phyloP scores from a whole-genome alignment of 2,329 filamentous ascomycete genomes.

The Cladosporium sp. region DNA sequence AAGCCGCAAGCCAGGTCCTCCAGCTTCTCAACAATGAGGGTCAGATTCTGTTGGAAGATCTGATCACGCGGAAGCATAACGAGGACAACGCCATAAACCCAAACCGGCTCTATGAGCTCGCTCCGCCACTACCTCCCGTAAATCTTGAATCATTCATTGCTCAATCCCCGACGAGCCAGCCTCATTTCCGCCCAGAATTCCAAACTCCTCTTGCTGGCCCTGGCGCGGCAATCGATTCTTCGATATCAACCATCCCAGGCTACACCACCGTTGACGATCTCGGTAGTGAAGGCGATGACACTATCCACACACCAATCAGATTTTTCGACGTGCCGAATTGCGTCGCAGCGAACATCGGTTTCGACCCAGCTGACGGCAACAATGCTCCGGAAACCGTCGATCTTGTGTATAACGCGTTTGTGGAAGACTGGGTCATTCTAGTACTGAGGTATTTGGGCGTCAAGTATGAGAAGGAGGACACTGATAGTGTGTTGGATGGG shows the following conservation, averaged over 20 bases:
- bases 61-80: constrained; percentile 15
- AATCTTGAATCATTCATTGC: background rate
- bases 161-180: background rate
- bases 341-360: constrained; percentile 65
- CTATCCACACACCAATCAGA: constrained; percentile 68
- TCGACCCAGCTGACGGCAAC: constrained; percentile 47
- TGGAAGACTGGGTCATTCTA: constrained; percentile 73
- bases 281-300: constrained; percentile 84
- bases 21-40: constrained; percentile 55
- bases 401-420: constrained; percentile 86
- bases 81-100: background rate
- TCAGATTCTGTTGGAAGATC: constrained; percentile 40
- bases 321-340: constrained; percentile 81
- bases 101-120: constrained; percentile 14
- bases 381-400: constrained; percentile 67
- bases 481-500: constrained; percentile 49
- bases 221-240: background rate
- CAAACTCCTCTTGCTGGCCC: background rate
- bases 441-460: constrained; percentile 63
- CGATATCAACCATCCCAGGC: constrained; percentile 53
- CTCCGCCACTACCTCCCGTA: constrained; percentile 12
- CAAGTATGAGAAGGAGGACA: constrained; percentile 48
- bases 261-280: constrained; percentile 88
- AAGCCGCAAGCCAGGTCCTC: constrained; percentile 65
- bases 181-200: background rate